phyloP scores from a whole-genome alignment of 768 basidiomycete genomes.

The Polyporus arcularius region DNA sequence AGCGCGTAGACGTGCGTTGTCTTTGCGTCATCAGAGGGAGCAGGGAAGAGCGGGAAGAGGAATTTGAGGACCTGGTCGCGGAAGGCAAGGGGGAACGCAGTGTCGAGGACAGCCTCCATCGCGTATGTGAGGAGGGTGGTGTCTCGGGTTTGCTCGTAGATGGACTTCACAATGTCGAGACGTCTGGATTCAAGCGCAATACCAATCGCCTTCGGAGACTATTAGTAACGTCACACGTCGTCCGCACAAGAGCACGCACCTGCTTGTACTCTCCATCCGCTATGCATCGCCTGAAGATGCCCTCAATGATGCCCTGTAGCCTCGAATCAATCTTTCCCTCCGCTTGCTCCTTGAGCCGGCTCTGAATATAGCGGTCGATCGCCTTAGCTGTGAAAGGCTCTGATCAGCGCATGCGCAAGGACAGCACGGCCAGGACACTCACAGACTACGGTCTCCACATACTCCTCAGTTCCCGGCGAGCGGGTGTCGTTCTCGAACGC shows the following conservation, averaged over 20 bases:
- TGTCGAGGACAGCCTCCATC: conserved; percentile 89
- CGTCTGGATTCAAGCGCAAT: conserved; percentile 92
- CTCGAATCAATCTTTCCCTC: conserved; percentile 75
- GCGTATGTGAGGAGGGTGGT: conserved; percentile 83
- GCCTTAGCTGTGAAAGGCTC: conserved; percentile 69
- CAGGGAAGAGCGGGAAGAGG: conserved; percentile 84
- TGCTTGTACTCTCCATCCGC: conserved; percentile 90
- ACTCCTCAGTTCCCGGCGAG: conserved; percentile 72
- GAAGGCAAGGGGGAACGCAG: conserved; percentile 84
- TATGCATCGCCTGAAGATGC: conserved; percentile 84
- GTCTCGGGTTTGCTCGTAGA: conserved; percentile 76
- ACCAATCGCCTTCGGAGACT: conserved; percentile 74
- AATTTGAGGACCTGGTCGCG: conserved; percentile 80
- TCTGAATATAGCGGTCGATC: conserved; percentile 88
- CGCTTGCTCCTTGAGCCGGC: conserved; percentile 58
- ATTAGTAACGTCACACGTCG: conserved; percentile 10
- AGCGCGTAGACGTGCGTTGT: conserved; percentile 79
- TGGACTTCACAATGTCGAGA: conserved; percentile 79
- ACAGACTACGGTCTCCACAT: conserved; percentile 94
- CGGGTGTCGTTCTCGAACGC: conserved; percentile 80
- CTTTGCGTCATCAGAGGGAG: conserved; percentile 66
- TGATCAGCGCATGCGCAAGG: not conserved
- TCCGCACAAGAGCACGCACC: conserved; percentile 41
- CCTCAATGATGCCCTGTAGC: conserved; percentile 82
- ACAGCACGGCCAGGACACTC: conserved; percentile 38